A percentile compares a stretch with the other conserved stretches of the same genome.
Conservation (phyloP, 352 stramenopile species). For the Pseudoperonospora humuli region DNA sequence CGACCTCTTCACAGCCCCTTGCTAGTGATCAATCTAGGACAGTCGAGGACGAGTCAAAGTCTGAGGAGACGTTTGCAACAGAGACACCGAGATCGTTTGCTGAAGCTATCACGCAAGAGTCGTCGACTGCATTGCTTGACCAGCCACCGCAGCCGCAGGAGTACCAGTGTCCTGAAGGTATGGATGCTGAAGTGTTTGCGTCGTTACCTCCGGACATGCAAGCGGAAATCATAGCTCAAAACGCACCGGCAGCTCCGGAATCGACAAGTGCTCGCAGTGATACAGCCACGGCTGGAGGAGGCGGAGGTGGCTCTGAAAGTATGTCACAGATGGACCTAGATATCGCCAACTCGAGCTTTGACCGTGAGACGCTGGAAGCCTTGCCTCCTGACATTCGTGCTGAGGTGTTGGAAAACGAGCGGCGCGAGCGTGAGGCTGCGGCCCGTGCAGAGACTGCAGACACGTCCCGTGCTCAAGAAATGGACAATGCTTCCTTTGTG, state of each 20-base stretch:
- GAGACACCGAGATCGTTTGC: slow-evolving; percentile 12
- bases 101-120: slow-evolving; percentile 18
- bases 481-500: slow-evolving; percentile 98
- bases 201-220: slow-evolving; percentile 95
- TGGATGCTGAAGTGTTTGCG: slow-evolving; percentile 96
- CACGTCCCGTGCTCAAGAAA: slow-evolving; percentile 94
- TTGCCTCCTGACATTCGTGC: slow-evolving; percentile 95
- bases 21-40: slow-evolving; percentile 1
- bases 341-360: slow-evolving; percentile 85
- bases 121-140: slow-evolving; percentile 13
- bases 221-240: slow-evolving; percentile 89
- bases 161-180: slow-evolving; percentile 86
- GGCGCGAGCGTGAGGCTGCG: slow-evolving; percentile 82
- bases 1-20: slow-evolving; percentile 6
- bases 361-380: slow-evolving; percentile 93
- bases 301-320: slow-evolving; percentile 37
- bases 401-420: slow-evolving; percentile 95
- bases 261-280: slow-evolving; percentile 25
- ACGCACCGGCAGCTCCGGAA: slow-evolving; percentile 27
- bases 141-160: slow-evolving; percentile 18
- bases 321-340: slow-evolving; percentile 78
- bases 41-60: slow-evolving; percentile 28
- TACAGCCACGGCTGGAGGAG: slow-evolving; percentile 21
- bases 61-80: slow-evolving; percentile 19
- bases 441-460: slow-evolving; percentile 71